phyloP scores from a whole-genome alignment of 148 eudicot species.

The Amaranthus hypochondriacus region DNA sequence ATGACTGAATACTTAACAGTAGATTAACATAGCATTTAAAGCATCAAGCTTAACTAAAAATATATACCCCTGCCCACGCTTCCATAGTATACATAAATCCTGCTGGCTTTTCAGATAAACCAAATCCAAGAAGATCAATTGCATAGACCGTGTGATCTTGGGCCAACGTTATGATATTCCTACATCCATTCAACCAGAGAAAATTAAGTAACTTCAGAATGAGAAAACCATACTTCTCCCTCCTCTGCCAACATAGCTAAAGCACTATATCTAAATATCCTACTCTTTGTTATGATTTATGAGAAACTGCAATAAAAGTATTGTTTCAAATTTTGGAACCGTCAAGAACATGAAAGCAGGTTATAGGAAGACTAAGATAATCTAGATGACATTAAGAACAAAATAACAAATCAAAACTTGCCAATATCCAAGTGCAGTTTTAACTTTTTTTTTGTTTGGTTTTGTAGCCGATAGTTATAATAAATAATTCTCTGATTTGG shows the following conservation, averaged over 20 bases:
- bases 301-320: no score
- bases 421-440: no score
- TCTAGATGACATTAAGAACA: no score
- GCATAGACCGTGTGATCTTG: slow-evolving; percentile 66
- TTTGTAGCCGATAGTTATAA: background rate
- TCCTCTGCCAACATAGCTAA: background rate
- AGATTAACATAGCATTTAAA: slow-evolving; percentile 7
- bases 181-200: slow-evolving; percentile 14
- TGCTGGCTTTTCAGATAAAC: slow-evolving; percentile 77
- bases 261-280: no score
- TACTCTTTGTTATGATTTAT: no score
- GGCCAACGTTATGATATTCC: slow-evolving; percentile 69
- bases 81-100: slow-evolving; percentile 84
- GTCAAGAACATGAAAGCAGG: no score
- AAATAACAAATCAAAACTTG: no score
- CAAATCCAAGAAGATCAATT: slow-evolving; percentile 90
- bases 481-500: background rate
- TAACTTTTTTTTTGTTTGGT: background rate
- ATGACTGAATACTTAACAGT: slow-evolving; percentile 28
- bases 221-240: background rate
- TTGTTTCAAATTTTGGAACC: no score
- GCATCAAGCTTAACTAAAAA: slow-evolving; percentile 14
- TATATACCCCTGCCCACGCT: slow-evolving; percentile 68
- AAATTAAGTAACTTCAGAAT: slow-evolving; percentile 10
- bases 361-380: no score